Percentiles rank a stretch among this genome's conserved stretches.
Evolutionary conservation across 257 asterid genomes (phyloP).

Genomic region (Euphrasia confusa): DNA sequence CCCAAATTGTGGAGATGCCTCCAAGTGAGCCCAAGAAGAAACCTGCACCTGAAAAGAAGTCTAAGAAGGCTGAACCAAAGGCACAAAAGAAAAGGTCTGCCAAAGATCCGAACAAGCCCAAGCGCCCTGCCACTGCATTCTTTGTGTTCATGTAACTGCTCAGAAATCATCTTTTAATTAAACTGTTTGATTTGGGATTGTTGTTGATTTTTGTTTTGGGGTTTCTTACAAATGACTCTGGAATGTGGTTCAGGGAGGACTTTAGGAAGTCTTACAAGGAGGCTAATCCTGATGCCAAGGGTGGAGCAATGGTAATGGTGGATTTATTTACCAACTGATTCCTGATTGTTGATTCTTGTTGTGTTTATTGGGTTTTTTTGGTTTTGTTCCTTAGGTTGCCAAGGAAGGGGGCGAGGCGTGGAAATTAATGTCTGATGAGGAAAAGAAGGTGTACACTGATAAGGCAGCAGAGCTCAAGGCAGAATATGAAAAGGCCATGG

Average conservation of each 20-base stretch:
- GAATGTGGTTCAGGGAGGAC: slow-evolving; percentile 45
- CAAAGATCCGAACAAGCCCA: background rate
- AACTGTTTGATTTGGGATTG: background rate
- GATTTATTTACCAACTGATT: background rate
- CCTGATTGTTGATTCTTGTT: background rate
- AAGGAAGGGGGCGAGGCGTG: slow-evolving; percentile 86
- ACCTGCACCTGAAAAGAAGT: slow-evolving; percentile 28
- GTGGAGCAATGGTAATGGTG: slow-evolving; percentile 41
- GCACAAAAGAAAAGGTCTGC: background rate
- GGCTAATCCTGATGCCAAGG: slow-evolving; percentile 70
- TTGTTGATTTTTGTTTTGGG: background rate
- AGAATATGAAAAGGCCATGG: slow-evolving; percentile 40
- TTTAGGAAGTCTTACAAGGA: slow-evolving; percentile 68
- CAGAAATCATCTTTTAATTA: too few species aligned
- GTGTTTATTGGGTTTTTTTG: background rate
- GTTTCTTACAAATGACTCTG: background rate
- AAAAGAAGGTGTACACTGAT: slow-evolving; percentile 58
- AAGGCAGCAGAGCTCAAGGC: slow-evolving; percentile 85
- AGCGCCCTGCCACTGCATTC: background rate
- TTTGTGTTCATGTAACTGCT: background rate
- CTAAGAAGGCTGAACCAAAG: slow-evolving; percentile 32
- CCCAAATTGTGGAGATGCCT: slow-evolving; percentile 53
- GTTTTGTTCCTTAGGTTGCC: slow-evolving; percentile 45
- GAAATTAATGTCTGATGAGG: slow-evolving; percentile 67
- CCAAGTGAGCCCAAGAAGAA: slow-evolving; percentile 40